Evolutionary conservation across 768 basidiomycete genomes (phyloP).

Genomic region (Amanita rubescens): DNA sequence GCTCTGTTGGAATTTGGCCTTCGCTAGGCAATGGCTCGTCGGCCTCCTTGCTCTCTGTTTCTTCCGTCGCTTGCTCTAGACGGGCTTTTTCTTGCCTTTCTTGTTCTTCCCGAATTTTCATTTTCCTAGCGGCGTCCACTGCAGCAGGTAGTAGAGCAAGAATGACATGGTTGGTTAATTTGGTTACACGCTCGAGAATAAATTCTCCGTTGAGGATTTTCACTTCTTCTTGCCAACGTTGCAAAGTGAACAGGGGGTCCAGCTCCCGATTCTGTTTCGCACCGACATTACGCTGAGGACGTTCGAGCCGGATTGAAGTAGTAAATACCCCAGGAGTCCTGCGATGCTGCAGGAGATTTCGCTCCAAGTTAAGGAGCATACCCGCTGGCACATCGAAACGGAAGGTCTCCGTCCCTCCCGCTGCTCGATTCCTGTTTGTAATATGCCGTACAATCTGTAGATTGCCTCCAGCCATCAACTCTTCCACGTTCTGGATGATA

Average conservation of each 20-base stretch:
- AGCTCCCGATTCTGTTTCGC: conserved; percentile 54
- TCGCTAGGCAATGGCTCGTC: conserved; percentile 23
- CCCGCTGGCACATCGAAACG: conserved; percentile 71
- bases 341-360: conserved; percentile 42
- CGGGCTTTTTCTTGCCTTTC: conserved; percentile 40
- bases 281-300: conserved; percentile 32
- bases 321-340: conserved; percentile 40
- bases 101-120: conserved; percentile 52
- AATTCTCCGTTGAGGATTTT: conserved; percentile 76
- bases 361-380: conserved; percentile 52
- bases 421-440: conserved; percentile 51
- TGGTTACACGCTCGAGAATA: conserved; percentile 55
- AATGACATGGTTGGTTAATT: conserved; percentile 63
- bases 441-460: conserved; percentile 82
- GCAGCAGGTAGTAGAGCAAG: conserved; percentile 77
- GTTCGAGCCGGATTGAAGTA: conserved; percentile 58
- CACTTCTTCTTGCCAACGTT: conserved; percentile 87
- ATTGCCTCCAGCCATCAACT: conserved; percentile 74
- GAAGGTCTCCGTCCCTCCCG: conserved; percentile 56
- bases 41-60: conserved; percentile 25
- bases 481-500: conserved; percentile 70
- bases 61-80: conserved; percentile 30
- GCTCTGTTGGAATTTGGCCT: not conserved
- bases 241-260: conserved; percentile 72
- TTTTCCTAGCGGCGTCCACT: conserved; percentile 50